Conservation (phyloP, 371 early-diverging fungal species). For the Apophysomyces sp. region DNA sequence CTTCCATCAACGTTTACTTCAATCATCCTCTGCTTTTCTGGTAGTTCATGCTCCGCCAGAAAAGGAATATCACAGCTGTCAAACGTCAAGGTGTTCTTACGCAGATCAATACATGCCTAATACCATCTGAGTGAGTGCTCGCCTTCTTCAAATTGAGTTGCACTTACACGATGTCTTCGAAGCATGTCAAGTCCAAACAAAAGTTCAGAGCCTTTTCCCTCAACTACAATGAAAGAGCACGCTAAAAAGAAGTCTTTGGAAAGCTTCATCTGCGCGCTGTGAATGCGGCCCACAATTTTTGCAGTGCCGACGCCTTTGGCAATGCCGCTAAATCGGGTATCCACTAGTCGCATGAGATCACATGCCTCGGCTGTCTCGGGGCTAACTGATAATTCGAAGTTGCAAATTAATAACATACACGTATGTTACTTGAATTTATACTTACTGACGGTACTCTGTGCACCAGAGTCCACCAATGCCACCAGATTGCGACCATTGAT, state of each 20-base stretch:
- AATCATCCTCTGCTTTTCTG: constrained; percentile 63
- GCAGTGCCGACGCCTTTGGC: constrained; percentile 96
- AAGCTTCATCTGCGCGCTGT: constrained; percentile 83
- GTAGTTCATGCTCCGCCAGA: constrained; percentile 89
- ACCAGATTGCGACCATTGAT: constrained; percentile 88
- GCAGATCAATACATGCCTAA: constrained; percentile 88
- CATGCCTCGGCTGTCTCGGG: constrained; percentile 84
- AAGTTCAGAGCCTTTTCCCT: constrained; percentile 89
- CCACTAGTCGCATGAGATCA: constrained; percentile 86
- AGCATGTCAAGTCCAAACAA: constrained; percentile 97
- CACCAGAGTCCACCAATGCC: constrained; percentile 97
- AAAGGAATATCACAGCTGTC: constrained; percentile 84
- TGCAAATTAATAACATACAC: background rate
- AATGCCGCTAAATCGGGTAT: constrained; percentile 86
- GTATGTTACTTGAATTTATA: constrained; percentile 2
- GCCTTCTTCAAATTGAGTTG: background rate
- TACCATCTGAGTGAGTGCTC: background rate
- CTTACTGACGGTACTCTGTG: constrained; percentile 95
- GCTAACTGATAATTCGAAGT: constrained; percentile 54
- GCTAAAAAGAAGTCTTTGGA: constrained; percentile 69
- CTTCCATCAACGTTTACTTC: constrained; percentile 20
- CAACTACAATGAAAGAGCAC: constrained; percentile 93
- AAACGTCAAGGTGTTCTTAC: constrained; percentile 78
- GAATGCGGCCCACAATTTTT: constrained; percentile 93
- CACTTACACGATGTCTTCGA: constrained; percentile 65